Conservation (phyloP, 2,329 filamentous ascomycete species). For the Aureobasidium melanogenum region DNA sequence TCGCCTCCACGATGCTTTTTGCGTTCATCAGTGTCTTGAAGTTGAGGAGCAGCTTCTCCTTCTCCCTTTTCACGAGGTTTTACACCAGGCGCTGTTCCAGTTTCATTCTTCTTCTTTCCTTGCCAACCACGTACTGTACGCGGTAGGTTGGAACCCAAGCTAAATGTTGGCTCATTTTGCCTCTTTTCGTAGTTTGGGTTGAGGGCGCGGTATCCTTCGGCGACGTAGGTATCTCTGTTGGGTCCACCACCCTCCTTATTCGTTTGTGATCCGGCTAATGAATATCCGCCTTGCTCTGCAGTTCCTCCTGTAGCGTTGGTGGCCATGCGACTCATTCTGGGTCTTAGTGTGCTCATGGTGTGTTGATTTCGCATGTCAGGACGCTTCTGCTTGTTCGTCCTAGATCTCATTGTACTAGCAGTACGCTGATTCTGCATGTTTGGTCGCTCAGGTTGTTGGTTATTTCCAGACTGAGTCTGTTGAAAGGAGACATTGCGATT, state of each 20-base stretch:
- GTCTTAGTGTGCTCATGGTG: background rate
- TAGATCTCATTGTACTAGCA: background rate
- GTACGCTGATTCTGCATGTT: background rate
- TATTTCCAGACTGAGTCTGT: background rate
- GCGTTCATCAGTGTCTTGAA: slow-evolving; percentile 10
- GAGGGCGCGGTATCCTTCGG: slow-evolving; percentile 19
- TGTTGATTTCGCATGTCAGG: background rate
- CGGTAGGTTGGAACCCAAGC: slow-evolving; percentile 20
- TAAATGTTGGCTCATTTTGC: slow-evolving; percentile 18
- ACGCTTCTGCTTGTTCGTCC: background rate
- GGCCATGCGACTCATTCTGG: background rate
- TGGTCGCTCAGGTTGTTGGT: background rate
- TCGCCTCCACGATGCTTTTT: slow-evolving; percentile 7
- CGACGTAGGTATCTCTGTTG: slow-evolving; percentile 18
- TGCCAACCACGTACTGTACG: slow-evolving; percentile 18
- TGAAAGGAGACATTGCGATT: slow-evolving; percentile 1
- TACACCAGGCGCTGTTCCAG: slow-evolving; percentile 8
- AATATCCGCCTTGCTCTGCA: slow-evolving; percentile 1
- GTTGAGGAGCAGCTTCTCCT: slow-evolving; percentile 19
- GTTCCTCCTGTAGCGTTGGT: background rate
- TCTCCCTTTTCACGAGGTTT: slow-evolving; percentile 17
- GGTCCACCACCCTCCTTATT: slow-evolving; percentile 11
- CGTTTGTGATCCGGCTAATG: background rate
- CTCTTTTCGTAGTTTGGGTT: slow-evolving; percentile 21
- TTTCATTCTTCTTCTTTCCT: slow-evolving; percentile 11